A percentile compares a stretch with the other conserved stretches of the same genome.
These are phyloP conservation scores for Murraya paniculata DNA, from an alignment of 345 rosid species.

Conservation along the genomic window DNA sequence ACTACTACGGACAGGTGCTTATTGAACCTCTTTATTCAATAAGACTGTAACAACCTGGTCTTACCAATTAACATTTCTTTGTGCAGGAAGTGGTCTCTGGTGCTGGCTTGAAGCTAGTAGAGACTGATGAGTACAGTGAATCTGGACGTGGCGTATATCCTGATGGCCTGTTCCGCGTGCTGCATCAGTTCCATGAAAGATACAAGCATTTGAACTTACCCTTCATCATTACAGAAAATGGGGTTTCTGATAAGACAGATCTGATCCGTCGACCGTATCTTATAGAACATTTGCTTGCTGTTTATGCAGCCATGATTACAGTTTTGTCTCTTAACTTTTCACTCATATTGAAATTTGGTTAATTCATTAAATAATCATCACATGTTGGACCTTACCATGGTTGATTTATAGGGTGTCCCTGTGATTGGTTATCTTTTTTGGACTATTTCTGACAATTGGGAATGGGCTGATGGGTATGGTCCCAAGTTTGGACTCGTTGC, in stretches of 20 bases:
- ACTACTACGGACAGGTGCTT: constrained; percentile 92
- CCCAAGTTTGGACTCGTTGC: constrained; percentile 95
- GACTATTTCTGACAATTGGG: constrained; percentile 99
- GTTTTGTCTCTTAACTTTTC: constrained; percentile 38
- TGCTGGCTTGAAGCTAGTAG: constrained; percentile 78
- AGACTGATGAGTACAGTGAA: constrained; percentile 95
- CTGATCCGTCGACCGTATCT: constrained; percentile 82
- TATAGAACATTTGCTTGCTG: constrained; percentile 84
- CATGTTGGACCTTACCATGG: constrained; percentile 4
- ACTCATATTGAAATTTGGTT: constrained; percentile 11
- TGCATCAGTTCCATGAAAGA: constrained; percentile 78
- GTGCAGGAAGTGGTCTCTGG: constrained; percentile 83
- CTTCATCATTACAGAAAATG: constrained; percentile 84
- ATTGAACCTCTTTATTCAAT: not conserved
- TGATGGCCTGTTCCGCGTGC: constrained; percentile 77
- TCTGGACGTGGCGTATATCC: constrained; percentile 98
- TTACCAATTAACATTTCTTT: constrained; percentile 15
- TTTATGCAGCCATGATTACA: constrained; percentile 79
- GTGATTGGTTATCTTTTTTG: constrained; percentile 89
- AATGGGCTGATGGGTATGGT: constrained; percentile 99
- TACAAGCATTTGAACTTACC: constrained; percentile 76
- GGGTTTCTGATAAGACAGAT: constrained; percentile 86
- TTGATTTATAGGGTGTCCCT: constrained; percentile 66
- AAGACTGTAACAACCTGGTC: not conserved
- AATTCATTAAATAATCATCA: not conserved